Evolutionary conservation across 2,329 filamentous ascomycete genomes (phyloP).

Genomic region (Xylariomycetidae sp.): DNA sequence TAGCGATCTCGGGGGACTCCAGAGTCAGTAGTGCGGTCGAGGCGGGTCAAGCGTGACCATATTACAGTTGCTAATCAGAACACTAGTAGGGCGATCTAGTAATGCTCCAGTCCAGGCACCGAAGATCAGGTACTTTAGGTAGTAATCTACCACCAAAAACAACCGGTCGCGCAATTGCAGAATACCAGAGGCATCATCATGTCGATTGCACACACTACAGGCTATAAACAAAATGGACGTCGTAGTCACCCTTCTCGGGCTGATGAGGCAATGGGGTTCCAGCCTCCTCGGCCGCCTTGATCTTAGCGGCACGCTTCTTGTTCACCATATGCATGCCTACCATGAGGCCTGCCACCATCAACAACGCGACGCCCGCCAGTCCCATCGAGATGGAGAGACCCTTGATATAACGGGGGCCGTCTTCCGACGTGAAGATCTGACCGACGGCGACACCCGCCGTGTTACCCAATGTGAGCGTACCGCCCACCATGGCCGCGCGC

Average conservation of each 20-base stretch:
- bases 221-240: conserved; percentile 21
- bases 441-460: conserved; percentile 41
- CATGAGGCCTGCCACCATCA: conserved; percentile 20
- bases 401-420: conserved; percentile 24
- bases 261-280: conserved; percentile 14
- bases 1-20: no score
- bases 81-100: no score
- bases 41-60: no score
- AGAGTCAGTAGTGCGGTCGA: no score
- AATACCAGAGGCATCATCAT: background rate
- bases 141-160: no score
- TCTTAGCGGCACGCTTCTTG: conserved; percentile 18
- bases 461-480: conserved; percentile 42
- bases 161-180: background rate
- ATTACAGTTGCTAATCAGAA: no score
- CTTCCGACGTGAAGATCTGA: conserved; percentile 33
- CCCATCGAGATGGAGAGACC: conserved; percentile 25
- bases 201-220: conserved; percentile 1
- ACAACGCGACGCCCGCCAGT: conserved; percentile 19
- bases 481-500: conserved; percentile 38
- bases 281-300: conserved; percentile 16
- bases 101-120: no score
- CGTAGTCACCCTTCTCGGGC: conserved; percentile 23
- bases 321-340: conserved; percentile 22
- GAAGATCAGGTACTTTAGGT: no score